Base-by-base conservation (phyloP, 495 filamentous ascomycete genomes). In the Symbiotaphrina buchneri region DNA sequence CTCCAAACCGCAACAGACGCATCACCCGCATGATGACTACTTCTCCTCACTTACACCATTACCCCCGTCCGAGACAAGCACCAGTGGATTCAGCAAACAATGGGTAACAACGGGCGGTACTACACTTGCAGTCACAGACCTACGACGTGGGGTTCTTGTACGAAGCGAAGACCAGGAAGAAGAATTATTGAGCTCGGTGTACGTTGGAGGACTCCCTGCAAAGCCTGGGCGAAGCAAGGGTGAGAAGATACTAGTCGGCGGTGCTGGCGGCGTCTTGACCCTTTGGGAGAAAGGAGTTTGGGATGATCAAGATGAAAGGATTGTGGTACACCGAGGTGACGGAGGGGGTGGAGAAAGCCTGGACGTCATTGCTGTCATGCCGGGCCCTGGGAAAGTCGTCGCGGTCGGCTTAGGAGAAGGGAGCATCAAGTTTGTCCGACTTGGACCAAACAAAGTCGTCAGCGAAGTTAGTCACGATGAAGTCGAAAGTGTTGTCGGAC, bases 151-250 rank as follows among this genome's bases (percentile, higher is more conserved):
- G 4, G 76, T 91, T 1, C 49, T 94, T 7, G 71, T 82, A 13
- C 69, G 69, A 31, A 90, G 79, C 39, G 87, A 92, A 45, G 78
- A 93, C 43, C 83, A 94, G 43, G 87, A 83, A 38, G 87, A 93
- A 35, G 87, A 95, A 48, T 48, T 94, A 34, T 62, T 93, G 10
- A 77, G 73, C 46, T 76, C 75, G 1, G 55, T 65, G 5, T 75
- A 77, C 47, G 71, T 93, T 15, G 58, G 61, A 5, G 65, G 71
- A 1, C 58, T 84, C 20, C 54, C 66, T 2, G 63, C 67, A 7
- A 10, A 16, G 22, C 57, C 65, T 13, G 69, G 73, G 32, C 56
- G 52, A 16, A 64, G 53, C 34, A 68, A 70, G 16, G 77, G 75
- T 2, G 63, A 75, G 40, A 80, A 91, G 41, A 56, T 91, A 1